phyloP scores from a whole-genome alignment of 2,329 filamentous ascomycete species.

The Diaporthe sp. region DNA sequence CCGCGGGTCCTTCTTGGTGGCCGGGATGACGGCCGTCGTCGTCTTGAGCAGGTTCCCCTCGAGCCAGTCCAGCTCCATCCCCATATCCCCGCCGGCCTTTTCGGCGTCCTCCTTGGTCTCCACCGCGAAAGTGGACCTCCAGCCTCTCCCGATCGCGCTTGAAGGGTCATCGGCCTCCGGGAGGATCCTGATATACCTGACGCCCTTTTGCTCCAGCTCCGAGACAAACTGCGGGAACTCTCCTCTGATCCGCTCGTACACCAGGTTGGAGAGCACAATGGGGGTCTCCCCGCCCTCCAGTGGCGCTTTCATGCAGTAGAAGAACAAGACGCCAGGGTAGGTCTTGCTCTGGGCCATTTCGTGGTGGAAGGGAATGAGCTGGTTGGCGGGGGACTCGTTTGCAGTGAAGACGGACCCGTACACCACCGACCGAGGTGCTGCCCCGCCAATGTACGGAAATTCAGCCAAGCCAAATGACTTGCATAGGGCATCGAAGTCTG shows the following conservation, averaged over 20 bases:
- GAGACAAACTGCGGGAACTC: slow-evolving; percentile 28
- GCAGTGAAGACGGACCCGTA: slow-evolving; percentile 34
- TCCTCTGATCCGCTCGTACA: slow-evolving; percentile 27
- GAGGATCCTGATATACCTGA: slow-evolving; percentile 30
- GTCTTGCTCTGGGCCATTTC: slow-evolving; percentile 35
- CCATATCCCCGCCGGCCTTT: slow-evolving; percentile 20
- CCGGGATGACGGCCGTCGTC: slow-evolving; percentile 30
- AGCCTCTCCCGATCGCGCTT: slow-evolving; percentile 34
- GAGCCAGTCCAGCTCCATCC: slow-evolving; percentile 33
- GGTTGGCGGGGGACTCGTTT: slow-evolving; percentile 34
- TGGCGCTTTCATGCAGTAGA: slow-evolving; percentile 32
- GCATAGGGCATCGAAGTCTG: slow-evolving; percentile 31
- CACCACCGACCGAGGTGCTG: slow-evolving; percentile 27
- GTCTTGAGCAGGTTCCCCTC: slow-evolving; percentile 31
- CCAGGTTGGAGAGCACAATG: slow-evolving; percentile 32
- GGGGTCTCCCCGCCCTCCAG: slow-evolving; percentile 29
- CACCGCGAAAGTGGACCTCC: slow-evolving; percentile 34
- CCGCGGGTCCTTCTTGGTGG: slow-evolving; percentile 25
- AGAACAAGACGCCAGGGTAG: slow-evolving; percentile 29
- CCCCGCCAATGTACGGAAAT: slow-evolving; percentile 33
- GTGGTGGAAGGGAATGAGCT: slow-evolving; percentile 36
- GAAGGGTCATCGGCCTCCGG: slow-evolving; percentile 29
- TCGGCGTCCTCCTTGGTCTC: slow-evolving; percentile 24
- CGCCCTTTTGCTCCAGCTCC: slow-evolving; percentile 33
- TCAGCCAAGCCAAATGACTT: slow-evolving; percentile 26